A percentile compares a stretch with the other conserved stretches of the same genome.
Conservation (phyloP, 768 basidiomycete genomes). For the Clavulina sp. region DNA sequence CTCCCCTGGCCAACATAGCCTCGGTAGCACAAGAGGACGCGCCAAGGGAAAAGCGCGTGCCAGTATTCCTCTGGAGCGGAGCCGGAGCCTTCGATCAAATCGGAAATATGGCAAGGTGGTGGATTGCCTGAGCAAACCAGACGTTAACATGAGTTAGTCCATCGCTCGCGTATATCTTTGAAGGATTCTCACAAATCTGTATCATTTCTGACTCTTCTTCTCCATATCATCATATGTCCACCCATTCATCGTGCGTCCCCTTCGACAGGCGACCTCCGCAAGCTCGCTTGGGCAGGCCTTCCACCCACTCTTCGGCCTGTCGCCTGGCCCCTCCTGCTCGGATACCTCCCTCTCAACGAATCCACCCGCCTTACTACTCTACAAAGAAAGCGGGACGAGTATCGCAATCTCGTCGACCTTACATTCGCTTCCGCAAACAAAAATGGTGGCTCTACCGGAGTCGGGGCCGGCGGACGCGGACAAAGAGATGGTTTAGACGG, state of each 20-base stretch:
- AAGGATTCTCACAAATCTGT: background rate
- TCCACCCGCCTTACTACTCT: slow-evolving; percentile 59
- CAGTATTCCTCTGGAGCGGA: slow-evolving; percentile 25
- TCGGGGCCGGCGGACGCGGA: too few species aligned
- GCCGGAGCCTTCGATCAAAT: slow-evolving; percentile 62
- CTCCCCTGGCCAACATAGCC: slow-evolving; percentile 35
- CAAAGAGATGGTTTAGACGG: slow-evolving; percentile 79
- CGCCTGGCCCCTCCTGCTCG: slow-evolving; percentile 87
- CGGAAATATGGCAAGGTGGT: slow-evolving; percentile 58
- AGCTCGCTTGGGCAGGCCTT: slow-evolving; percentile 89
- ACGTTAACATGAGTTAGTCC: slow-evolving; percentile 63
- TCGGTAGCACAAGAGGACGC: slow-evolving; percentile 32
- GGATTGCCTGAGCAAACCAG: slow-evolving; percentile 54
- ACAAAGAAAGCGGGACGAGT: slow-evolving; percentile 83
- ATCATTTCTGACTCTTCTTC: background rate
- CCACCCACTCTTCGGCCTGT: slow-evolving; percentile 75
- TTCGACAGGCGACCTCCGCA: slow-evolving; percentile 58
- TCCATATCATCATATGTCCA: slow-evolving; percentile 3
- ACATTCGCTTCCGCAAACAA: too few species aligned
- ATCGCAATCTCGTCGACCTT: slow-evolving; percentile 71
- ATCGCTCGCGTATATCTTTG: background rate
- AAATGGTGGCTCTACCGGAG: too few species aligned
- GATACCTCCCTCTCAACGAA: slow-evolving; percentile 76
- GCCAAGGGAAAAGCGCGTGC: slow-evolving; percentile 16
- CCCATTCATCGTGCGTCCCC: too few species aligned